A percentile compares a stretch with the other conserved stretches of the same genome.
Conservation (phyloP, 1,139 yeast species). For the Nakaseomyces kungkrabaensis region DNA sequence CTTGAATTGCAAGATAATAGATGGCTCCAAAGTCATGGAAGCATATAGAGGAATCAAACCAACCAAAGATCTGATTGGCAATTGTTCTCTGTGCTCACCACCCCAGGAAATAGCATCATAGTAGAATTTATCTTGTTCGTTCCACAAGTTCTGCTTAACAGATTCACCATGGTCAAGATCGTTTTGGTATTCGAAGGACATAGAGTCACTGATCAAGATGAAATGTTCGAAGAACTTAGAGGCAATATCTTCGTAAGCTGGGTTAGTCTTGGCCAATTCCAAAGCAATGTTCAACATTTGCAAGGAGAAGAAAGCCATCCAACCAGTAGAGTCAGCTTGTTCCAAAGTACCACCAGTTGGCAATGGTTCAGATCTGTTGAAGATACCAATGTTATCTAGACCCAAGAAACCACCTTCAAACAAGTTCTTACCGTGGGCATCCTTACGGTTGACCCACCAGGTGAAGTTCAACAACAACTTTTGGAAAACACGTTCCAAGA, state of each 20-base stretch:
- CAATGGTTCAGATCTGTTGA: slow-evolving; percentile 84
- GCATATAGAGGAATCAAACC: slow-evolving; percentile 90
- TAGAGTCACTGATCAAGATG: slow-evolving; percentile 83
- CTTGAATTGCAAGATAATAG: slow-evolving; percentile 64
- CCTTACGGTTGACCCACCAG: slow-evolving; percentile 96
- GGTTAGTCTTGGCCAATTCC: slow-evolving; percentile 73
- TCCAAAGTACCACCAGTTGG: slow-evolving; percentile 87
- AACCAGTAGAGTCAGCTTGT: slow-evolving; percentile 93
- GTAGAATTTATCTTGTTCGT: slow-evolving; percentile 76
- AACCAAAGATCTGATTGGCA: slow-evolving; percentile 81
- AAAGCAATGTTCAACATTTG: slow-evolving; percentile 88
- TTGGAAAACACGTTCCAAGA: slow-evolving; percentile 83
- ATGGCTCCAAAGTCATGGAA: slow-evolving; percentile 78
- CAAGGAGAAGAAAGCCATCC: slow-evolving; percentile 91
- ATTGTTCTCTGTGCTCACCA: slow-evolving; percentile 52
- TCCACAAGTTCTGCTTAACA: slow-evolving; percentile 70
- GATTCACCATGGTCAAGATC: slow-evolving; percentile 30
- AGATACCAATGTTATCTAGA: slow-evolving; percentile 82
- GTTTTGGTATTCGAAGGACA: slow-evolving; percentile 45
- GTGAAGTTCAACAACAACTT: slow-evolving; percentile 80
- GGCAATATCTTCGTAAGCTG: slow-evolving; percentile 86
- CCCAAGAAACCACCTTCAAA: slow-evolving; percentile 94
- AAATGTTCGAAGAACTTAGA: slow-evolving; percentile 91
- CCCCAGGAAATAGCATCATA: slow-evolving; percentile 88
- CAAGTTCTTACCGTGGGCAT: slow-evolving; percentile 73